Conservation (phyloP, 495 filamentous ascomycete genomes). For the Hyaloscypha hepaticicola region DNA sequence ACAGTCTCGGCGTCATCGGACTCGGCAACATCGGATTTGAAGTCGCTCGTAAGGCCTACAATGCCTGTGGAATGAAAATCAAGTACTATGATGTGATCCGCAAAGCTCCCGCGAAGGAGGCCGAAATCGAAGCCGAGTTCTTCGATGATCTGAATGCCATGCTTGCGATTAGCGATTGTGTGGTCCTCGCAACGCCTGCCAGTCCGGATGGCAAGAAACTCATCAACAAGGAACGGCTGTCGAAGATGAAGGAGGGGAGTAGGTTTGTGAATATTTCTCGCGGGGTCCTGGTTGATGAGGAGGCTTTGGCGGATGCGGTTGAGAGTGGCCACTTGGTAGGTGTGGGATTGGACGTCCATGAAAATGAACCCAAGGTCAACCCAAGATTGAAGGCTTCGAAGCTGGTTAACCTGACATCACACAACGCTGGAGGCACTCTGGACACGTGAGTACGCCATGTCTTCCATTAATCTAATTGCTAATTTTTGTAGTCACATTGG, state of each 20-base stretch:
- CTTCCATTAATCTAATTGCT: background rate
- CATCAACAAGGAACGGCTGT: slow-evolving; percentile 50
- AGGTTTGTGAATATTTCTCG: slow-evolving; percentile 74
- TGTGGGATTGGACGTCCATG: slow-evolving; percentile 70
- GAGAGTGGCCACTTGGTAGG: slow-evolving; percentile 51
- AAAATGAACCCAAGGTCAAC: slow-evolving; percentile 44
- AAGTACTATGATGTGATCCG: slow-evolving; percentile 65
- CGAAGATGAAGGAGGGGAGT: slow-evolving; percentile 53
- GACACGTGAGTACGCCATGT: slow-evolving; percentile 49
- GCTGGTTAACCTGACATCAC: slow-evolving; percentile 61
- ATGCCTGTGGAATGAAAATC: slow-evolving; percentile 66
- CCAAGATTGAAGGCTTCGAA: slow-evolving; percentile 17
- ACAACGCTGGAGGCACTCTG: slow-evolving; percentile 71
- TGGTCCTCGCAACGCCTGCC: slow-evolving; percentile 66
- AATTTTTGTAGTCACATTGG: slow-evolving; percentile 47
- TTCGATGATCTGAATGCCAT: slow-evolving; percentile 51
- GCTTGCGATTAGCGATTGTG: slow-evolving; percentile 58
- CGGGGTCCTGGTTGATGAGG: slow-evolving; percentile 68
- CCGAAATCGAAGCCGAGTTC: slow-evolving; percentile 48
- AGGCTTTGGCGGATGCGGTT: slow-evolving; percentile 62
- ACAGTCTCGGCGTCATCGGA: slow-evolving; percentile 55
- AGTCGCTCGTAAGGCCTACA: slow-evolving; percentile 60
- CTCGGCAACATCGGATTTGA: slow-evolving; percentile 64
- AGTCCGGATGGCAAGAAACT: slow-evolving; percentile 53
- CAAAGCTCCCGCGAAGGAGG: slow-evolving; percentile 46